Conservation (phyloP, 768 basidiomycete species). For the Trametes gibbosa region DNA sequence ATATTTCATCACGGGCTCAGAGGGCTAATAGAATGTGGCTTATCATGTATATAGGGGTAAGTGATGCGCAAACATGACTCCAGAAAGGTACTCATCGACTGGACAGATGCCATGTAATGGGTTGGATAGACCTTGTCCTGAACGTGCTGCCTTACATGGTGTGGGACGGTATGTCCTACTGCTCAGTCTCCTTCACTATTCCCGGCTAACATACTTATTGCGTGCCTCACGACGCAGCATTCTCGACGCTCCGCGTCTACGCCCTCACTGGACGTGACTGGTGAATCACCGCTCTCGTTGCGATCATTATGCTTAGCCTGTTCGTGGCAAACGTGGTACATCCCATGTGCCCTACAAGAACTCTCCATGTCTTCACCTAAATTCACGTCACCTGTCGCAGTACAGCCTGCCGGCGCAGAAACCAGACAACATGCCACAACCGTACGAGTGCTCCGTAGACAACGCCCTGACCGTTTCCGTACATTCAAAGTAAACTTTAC, state of each 20-base stretch:
- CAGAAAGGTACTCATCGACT: too few relatives aligned
- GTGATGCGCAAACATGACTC: too few relatives aligned
- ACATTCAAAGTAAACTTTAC: neutral
- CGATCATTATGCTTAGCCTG: neutral
- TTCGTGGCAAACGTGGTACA: constrained; percentile 4
- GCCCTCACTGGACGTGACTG: constrained; percentile 7
- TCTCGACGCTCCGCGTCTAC: constrained; percentile 13
- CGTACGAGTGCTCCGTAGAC: neutral
- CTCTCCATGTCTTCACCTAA: too few relatives aligned
- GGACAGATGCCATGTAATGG: neutral
- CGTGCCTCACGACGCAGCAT: neutral
- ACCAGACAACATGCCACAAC: constrained; percentile 1
- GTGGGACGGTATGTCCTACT: neutral
- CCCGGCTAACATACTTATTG: neutral
- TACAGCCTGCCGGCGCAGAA: neutral
- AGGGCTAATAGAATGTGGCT: too few relatives aligned
- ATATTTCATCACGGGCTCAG: too few relatives aligned
- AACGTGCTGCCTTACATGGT: constrained; percentile 3
- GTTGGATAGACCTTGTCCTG: neutral
- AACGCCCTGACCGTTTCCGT: neutral
- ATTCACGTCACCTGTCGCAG: neutral
- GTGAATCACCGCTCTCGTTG: neutral
- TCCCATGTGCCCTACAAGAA: neutral
- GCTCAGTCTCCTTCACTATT: neutral
- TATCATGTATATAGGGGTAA: too few relatives aligned